phyloP scores from a whole-genome alignment of 1,284 basidiomycete genomes.

The Cutaneotrichosporon arboriforme region DNA sequence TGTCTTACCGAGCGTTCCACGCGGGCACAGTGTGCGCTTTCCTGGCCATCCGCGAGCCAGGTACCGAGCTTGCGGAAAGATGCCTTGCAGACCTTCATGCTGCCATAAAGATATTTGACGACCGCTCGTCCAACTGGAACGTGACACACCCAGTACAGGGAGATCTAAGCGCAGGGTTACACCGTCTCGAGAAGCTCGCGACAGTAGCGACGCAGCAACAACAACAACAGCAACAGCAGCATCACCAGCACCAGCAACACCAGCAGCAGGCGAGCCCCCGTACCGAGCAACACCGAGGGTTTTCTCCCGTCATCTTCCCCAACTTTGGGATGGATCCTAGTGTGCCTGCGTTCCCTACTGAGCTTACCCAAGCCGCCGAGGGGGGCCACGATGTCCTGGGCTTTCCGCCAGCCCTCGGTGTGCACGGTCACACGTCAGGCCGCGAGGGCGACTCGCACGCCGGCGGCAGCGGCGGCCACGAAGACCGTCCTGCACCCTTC shows the following conservation, averaged over 20 bases:
- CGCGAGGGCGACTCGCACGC: neutral
- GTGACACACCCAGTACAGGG: constrained; percentile 45
- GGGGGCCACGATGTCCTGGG: constrained; percentile 1
- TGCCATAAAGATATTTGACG: constrained; percentile 41
- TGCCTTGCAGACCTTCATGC: constrained; percentile 41
- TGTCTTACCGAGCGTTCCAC: constrained; percentile 45
- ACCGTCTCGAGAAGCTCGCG: constrained; percentile 44
- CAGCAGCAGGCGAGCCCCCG: too few relatives aligned
- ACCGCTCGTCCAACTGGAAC: constrained; percentile 38
- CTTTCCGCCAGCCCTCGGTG: neutral
- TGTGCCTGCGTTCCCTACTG: constrained; percentile 1
- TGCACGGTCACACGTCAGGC: neutral
- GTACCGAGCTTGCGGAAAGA: constrained; percentile 33
- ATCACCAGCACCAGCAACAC: too few relatives aligned
- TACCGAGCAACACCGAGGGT: too few relatives aligned
- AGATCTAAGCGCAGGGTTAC: constrained; percentile 40
- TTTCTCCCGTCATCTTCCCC: constrained; percentile 6
- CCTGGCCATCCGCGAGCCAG: constrained; percentile 44
- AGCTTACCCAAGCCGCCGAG: constrained; percentile 12
- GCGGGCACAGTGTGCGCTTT: constrained; percentile 47
- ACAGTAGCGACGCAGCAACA: constrained; percentile 20
- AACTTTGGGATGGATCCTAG: constrained; percentile 9
- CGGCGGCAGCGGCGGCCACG: neutral
- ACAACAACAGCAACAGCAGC: neutral
- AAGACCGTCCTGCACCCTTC: constrained; percentile 12